phyloP scores from a whole-genome alignment of 805 yeast genomes.

The Clavispora santaluciae region DNA sequence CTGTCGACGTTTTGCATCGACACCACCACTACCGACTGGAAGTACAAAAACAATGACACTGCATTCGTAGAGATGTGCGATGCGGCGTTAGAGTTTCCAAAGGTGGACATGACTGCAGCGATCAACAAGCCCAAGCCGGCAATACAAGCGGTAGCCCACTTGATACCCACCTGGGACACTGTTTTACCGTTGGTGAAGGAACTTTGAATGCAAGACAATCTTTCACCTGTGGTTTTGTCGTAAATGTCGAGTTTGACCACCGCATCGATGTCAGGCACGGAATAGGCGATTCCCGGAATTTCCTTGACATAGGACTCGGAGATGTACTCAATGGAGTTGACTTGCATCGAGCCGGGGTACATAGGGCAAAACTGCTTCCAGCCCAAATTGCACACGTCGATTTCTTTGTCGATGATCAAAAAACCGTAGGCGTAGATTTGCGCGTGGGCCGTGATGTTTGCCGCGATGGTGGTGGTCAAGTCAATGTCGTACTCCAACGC shows the following conservation, averaged over 20 bases:
- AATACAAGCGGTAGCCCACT: constrained; percentile 91
- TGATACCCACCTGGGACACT: constrained; percentile 62
- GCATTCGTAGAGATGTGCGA: constrained; percentile 86
- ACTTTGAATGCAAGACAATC: constrained; percentile 71
- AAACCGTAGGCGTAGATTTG: constrained; percentile 86
- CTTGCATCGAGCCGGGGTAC: constrained; percentile 73
- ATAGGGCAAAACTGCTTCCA: constrained; percentile 92
- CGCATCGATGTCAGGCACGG: constrained; percentile 85
- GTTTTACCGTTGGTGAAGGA: constrained; percentile 74
- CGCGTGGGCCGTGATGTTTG: constrained; percentile 62
- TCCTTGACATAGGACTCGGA: constrained; percentile 42
- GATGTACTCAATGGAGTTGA: constrained; percentile 65
- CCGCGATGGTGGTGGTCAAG: constrained; percentile 62
- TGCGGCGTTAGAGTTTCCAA: constrained; percentile 86
- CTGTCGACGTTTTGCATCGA: constrained; percentile 80
- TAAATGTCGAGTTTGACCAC: constrained; percentile 53
- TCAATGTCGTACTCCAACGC: constrained; percentile 66
- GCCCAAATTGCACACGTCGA: constrained; percentile 61
- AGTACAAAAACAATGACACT: constrained; percentile 75
- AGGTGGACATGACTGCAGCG: constrained; percentile 77
- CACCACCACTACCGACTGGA: constrained; percentile 82
- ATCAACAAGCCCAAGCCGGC: constrained; percentile 83
- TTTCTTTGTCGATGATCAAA: constrained; percentile 48
- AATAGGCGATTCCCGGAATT: constrained; percentile 82
- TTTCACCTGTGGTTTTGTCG: constrained; percentile 36